A percentile compares a stretch with the other conserved stretches of the same genome.
These are phyloP conservation scores for Thraustochytrium sp. DNA, from an alignment of 352 stramenopile species.

Conservation along the genomic window DNA sequence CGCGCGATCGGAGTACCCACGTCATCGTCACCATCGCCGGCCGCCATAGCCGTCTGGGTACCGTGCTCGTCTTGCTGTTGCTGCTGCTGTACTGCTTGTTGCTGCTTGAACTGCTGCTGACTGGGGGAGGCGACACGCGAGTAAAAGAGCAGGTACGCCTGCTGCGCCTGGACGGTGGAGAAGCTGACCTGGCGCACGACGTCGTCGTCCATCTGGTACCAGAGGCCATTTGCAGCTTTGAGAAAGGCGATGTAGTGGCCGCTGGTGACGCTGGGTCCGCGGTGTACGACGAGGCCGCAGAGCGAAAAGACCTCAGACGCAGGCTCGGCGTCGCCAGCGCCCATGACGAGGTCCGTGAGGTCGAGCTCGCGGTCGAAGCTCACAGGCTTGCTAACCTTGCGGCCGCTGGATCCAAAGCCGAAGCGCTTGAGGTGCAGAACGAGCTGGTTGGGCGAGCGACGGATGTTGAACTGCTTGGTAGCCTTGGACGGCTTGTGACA, in stretches of 20 bases:
- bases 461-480: conserved; percentile 72
- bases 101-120: not conserved
- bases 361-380: conserved; percentile 65
- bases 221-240: conserved; percentile 72
- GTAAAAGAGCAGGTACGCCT: conserved; percentile 40
- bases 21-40: too few species aligned
- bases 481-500: conserved; percentile 69
- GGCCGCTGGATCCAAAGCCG: conserved; percentile 54
- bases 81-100: not conserved
- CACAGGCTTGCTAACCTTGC: conserved; percentile 79
- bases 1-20: not conserved
- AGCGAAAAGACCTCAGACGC: not conserved
- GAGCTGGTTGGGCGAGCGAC: conserved; percentile 69
- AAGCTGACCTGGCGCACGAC: conserved; percentile 69
- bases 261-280: conserved; percentile 72
- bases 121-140: not conserved
- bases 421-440: conserved; percentile 84
- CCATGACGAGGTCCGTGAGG: conserved; percentile 42
- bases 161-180: not conserved
- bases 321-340: not conserved
- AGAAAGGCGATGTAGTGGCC: conserved; percentile 84
- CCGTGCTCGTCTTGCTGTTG: too few species aligned
- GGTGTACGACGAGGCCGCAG: conserved; percentile 32
- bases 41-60: too few species aligned
- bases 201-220: conserved; percentile 85